Evolutionary conservation across 2,329 filamentous ascomycete species (phyloP).

Genomic region (Hypoxylon sp.): DNA sequence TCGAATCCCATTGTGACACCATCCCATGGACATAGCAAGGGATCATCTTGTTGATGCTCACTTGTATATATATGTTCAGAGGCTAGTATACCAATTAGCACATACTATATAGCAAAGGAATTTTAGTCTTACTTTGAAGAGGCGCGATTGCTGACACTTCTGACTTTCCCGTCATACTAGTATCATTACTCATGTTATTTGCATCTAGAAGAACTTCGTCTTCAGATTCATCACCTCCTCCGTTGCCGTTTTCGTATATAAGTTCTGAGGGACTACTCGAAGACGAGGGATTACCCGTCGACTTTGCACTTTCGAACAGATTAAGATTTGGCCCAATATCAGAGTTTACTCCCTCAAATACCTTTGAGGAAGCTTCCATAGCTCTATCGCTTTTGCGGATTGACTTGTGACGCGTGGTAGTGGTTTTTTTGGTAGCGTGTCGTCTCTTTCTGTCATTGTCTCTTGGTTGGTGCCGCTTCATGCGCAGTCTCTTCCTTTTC

Average conservation of each 20-base stretch:
- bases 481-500: neutral
- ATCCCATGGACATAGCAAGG: neutral
- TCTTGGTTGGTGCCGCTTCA: neutral
- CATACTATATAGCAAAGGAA: neutral
- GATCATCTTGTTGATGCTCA: neutral
- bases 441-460: neutral
- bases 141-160: neutral
- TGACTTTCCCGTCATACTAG: neutral
- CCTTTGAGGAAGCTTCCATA: neutral
- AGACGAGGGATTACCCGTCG: neutral
- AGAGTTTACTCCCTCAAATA: neutral
- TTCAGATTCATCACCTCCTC: neutral
- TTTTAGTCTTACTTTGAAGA: neutral
- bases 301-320: neutral
- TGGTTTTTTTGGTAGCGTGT: neutral
- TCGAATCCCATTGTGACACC: neutral
- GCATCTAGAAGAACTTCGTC: neutral
- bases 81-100: neutral
- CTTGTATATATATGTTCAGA: neutral
- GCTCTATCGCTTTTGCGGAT: neutral
- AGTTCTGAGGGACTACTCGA: neutral
- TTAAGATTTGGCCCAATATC: neutral
- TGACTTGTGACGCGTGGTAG: neutral
- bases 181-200: neutral
- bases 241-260: neutral